phyloP scores from a whole-genome alignment of 1,284 basidiomycete genomes.

The Sanghuangporus baumii region DNA sequence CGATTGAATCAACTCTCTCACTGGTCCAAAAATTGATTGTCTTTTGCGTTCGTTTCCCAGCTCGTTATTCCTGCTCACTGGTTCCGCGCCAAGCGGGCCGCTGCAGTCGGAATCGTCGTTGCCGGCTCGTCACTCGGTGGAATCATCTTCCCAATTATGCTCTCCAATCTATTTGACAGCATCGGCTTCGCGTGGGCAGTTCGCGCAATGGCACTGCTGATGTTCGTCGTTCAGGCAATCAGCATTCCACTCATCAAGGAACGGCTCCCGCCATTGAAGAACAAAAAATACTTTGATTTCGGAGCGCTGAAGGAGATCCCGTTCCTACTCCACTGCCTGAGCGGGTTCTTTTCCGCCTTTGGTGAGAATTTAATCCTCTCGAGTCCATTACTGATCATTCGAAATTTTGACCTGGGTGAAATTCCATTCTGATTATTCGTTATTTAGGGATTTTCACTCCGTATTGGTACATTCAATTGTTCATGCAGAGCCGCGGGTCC shows the following conservation, averaged over 20 bases:
- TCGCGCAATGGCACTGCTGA: slow-evolving; percentile 16
- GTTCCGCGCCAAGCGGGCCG: slow-evolving; percentile 31
- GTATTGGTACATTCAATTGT: slow-evolving; percentile 18
- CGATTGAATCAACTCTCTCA: background rate
- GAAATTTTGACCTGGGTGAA: background rate
- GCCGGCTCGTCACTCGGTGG: slow-evolving; percentile 37
- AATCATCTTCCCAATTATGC: slow-evolving; percentile 45
- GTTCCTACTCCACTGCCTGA: slow-evolving; percentile 11
- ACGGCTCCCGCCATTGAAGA: slow-evolving; percentile 13
- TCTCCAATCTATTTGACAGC: slow-evolving; percentile 39
- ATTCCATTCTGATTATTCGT: background rate
- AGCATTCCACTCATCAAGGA: slow-evolving; percentile 18
- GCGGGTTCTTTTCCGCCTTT: slow-evolving; percentile 17
- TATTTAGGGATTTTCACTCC: slow-evolving; percentile 15
- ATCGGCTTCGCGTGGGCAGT: slow-evolving; percentile 38
- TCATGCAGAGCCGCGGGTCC: slow-evolving; percentile 16
- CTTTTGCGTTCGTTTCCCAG: background rate
- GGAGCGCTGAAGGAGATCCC: slow-evolving; percentile 13
- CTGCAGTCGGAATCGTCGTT: slow-evolving; percentile 42
- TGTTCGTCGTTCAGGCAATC: slow-evolving; percentile 13
- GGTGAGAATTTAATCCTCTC: slow-evolving; percentile 3
- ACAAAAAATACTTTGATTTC: slow-evolving; percentile 7
- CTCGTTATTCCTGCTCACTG: slow-evolving; percentile 18
- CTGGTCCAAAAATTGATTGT: background rate
- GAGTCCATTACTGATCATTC: background rate